A percentile compares a stretch with the other conserved stretches of the same genome.
phyloP scores from a whole-genome alignment of 2,329 filamentous ascomycete genomes.

The Fusarium sp. region DNA sequence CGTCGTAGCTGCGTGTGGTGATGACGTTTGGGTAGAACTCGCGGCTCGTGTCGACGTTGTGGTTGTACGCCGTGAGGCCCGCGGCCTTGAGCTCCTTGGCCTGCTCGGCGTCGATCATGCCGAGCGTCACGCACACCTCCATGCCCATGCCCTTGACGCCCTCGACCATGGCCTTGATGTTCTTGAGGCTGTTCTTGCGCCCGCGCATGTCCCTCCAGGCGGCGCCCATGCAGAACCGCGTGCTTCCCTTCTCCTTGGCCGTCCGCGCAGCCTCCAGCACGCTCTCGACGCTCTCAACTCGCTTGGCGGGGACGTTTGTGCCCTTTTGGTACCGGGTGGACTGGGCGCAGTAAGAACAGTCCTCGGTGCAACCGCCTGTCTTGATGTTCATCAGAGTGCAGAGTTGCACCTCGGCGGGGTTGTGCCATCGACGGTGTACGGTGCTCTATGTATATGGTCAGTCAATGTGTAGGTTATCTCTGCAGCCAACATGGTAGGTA shows the following conservation, averaged over 20 bases:
- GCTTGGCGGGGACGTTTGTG: conserved; percentile 81
- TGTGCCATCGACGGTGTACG: conserved; percentile 86
- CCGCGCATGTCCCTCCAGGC: conserved; percentile 96
- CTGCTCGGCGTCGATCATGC: conserved; percentile 87
- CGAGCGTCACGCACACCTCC: conserved; percentile 93
- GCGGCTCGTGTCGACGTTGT: conserved; percentile 90
- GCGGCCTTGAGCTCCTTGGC: conserved; percentile 85
- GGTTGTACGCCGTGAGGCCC: conserved; percentile 91
- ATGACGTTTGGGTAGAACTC: conserved; percentile 91
- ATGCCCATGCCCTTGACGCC: conserved; percentile 85
- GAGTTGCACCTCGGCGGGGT: conserved; percentile 85
- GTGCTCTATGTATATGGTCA: conserved; percentile 64
- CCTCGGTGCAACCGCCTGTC: conserved; percentile 89
- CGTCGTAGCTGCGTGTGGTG: conserved; percentile 86
- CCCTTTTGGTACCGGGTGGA: conserved; percentile 82
- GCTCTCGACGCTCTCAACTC: conserved; percentile 81
- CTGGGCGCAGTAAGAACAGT: conserved; percentile 93
- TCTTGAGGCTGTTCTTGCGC: conserved; percentile 82
- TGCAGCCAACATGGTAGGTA: not conserved
- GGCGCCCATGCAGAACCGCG: conserved; percentile 94
- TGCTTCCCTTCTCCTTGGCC: conserved; percentile 86
- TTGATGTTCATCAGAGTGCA: conserved; percentile 98
- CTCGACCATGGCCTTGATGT: conserved; percentile 86
- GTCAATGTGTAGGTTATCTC: conserved; percentile 14
- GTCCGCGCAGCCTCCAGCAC: conserved; percentile 81